Evolutionary conservation across 108 stramenopile genomes (phyloP), one percentile per base, ranked within the genome.

Genomic region (Skeletonema grethae): DNA sequence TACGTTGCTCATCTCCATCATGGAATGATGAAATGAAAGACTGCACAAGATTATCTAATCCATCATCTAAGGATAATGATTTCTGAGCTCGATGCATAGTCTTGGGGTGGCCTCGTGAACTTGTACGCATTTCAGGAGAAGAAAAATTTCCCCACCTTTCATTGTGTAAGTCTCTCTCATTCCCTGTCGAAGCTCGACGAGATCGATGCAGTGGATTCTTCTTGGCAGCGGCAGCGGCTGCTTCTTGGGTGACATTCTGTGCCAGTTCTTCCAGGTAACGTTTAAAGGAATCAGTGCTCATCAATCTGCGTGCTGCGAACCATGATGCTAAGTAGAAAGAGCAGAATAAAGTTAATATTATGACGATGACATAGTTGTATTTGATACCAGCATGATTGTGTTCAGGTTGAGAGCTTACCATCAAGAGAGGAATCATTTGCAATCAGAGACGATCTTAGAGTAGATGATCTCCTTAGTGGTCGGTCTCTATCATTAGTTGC

Each of bases 61-160:
- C 66, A 31, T 34, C 34, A 56, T 67, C 66, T 35, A 67, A 34
- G 57, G 66, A 67, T 34, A 48, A 16, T 4, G 66, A 67, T 22
- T 67, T 67, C 31, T 55, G 29, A 6, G 57, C 66, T 48, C 18
- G 46, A 48, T 48, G 46, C 46, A 18, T 16, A 22, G 46, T 28
- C 25, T 48, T 48, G 46, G n/a, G n/a, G 3, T 48, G 46, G 18
- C 16, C 46, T 48, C 46, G n/a, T 48, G 6, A 20, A 5, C 15
- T 2, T 20, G 0, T 36, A 3, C 65, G 30, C 65, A 10, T 45
- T 2, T 20, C 46, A 16, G 1, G n/a, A 39, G 38, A 39, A 12
- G 38, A 39, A 11, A 11, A 39, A 10, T 39, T 39, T 39, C 38
- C 12, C 11, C 38, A 34, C 34, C 7, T 6, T 34, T 45, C 43